Base-by-base conservation (phyloP, 2,329 filamentous ascomycete species). In the Dryadomyces quercus-mongolicae region DNA sequence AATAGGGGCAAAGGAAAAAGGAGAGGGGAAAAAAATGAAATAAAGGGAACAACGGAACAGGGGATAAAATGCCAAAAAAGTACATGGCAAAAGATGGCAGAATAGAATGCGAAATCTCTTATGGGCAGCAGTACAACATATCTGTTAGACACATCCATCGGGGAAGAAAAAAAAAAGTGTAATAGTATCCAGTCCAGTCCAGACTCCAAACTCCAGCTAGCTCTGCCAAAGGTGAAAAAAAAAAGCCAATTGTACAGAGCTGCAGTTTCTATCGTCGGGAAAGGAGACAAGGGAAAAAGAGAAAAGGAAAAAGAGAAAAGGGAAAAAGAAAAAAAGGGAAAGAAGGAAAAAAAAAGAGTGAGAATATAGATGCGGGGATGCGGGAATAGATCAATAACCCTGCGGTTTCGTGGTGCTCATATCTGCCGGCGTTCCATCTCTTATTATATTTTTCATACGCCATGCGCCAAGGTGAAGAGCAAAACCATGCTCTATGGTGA, bases 131-230 rank as follows among this genome's bases (percentile, higher is more conserved):
- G 9, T 21, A 22, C 44, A 22, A 46, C 42, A 44, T 13, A 18
- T 21, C 25, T 18, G n/a, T 21, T 18, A 40, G 34, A 42, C 34
- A 47, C 34, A 38, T 48, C 34, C 34, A 34, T 25, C 12, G 21
- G 38, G 36, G 2, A 47, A 45, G 18, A 49, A 45, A 54, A 45
- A 45, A 10, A 34, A 31, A 31, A 31, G 25, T 31, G 18, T 44
- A 44, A 48, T 40, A 46, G n/a, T 38, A 34, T 31, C 54, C 45
- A 43, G 34, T 31, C 54, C 45, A 43, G 34, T 53, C 51, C 51
- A 53, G 54, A 56, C 54, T 56, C 54, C 54, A 45, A 55, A 56
- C 54, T 56, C 51, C 54, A 56, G 48, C 51, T 22, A 31, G 42
- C 51, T 44, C 51, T 51, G 40, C 22, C 42, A 13, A 31, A 25